Base-by-base conservation (phyloP, 441 rosid species). In the Pelargonium myrrhifolium region DNA sequence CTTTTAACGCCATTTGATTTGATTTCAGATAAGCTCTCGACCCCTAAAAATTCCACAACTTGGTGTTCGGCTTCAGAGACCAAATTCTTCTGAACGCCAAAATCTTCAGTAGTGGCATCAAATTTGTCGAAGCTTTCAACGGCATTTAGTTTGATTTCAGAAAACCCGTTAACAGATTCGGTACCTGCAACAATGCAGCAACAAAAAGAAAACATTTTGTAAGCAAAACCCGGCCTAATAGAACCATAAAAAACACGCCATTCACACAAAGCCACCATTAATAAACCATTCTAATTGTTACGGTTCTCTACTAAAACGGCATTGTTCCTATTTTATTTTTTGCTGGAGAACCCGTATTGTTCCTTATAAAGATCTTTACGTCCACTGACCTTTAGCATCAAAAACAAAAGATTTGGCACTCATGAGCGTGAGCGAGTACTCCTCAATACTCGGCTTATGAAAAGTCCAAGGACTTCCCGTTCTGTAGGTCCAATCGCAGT, bases 401-500 rank as follows among this genome's bases (percentile, higher is more conserved):
- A 77, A 80, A 80, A 66, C 64, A 21, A 76, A 71, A 51, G 58
- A 66, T 75, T 65, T 35, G 17, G 58, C 35, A 73, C 65, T 67
- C 59, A 71, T 72, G 22, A 62, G 67, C 70, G 24, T 64, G 77
- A 67, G 74, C 61, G 64, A 65, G 72, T 72, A 64, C 72, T 71
- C 68, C 68, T 37, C 65, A 71, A 61, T 62, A 40, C 64, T 70
- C 24, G 45, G 71, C 61, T 45, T 65, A 75, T 68, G 75, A 77
- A 62, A 62, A 65, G 31, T 69, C 75, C 45, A 71, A 18, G 63
- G 75, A 69, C 56, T 76, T 65, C 64, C 72, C 65, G 45, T 17
- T 71, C 70, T 68, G 78, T 81, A 77, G 78, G 81, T 79, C 92
- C 90, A 85, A 63, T 79, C 71, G 83, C 89, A 87, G 71, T 85